Evolutionary conservation across 2,329 filamentous ascomycete species (phyloP), one percentile per base, ranked within the genome.

Genomic region (Claviceps pusilla): DNA sequence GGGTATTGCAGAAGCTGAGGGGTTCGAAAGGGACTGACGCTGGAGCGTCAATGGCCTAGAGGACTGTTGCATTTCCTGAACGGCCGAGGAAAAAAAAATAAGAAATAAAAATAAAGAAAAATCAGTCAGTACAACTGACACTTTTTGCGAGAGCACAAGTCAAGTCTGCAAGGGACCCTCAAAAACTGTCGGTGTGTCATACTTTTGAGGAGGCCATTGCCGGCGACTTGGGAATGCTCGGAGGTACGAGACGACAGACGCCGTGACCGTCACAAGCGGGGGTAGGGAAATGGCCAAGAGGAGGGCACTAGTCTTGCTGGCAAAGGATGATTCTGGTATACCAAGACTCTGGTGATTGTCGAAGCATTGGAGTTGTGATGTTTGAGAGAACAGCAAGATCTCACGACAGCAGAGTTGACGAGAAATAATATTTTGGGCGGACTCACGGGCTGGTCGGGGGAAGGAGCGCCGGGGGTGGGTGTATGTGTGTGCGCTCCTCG

Each of bases 21-120:
- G 75, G 64, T 76, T 76, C 64, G 81, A 75, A 63, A 81, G 72
- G 51, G 80, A 78, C 55, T 77, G 75, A 60, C 80, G 79, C 66
- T 80, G 73, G 65, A 80, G 80, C 67, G 76, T 76, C 67, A 86
- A 76, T 70, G 84, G 83, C 69, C 84, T 80, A 64, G 82, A 79
- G 61, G 81, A 74, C 66, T 81, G 75, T 66, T 78, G 77, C 67
- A 81, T 80, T 73, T 83, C 80, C 80, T 84, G 68, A 61, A 58
- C 7, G 43, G 39, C 57, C 45, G 16, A 7, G 46, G 9, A n/a
- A 19, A 49, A 12, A 16, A n/a, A n/a, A 11, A 48, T n/a, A 16
- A 19, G 33, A 46, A n/a, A 61, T 63, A 59, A 57, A 52, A 50
- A 28, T 7, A 60, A 63, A 58, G 57, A 50, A 52, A 41, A 35